Conservation (phyloP, 2,329 filamentous ascomycete species). For the Fusarium nurragi region DNA sequence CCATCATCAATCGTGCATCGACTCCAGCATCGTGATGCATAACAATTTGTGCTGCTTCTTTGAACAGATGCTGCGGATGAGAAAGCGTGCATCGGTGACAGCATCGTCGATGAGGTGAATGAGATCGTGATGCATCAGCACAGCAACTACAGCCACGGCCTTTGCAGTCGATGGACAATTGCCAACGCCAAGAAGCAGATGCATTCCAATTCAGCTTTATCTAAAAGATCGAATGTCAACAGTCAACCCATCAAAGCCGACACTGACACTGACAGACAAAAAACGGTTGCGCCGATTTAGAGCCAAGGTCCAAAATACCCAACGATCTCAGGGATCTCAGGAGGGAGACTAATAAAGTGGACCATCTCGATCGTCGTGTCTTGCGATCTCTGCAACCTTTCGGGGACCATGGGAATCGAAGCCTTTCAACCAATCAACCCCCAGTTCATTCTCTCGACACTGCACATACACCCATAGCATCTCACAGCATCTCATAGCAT, state of each 20-base stretch:
- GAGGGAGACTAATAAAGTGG: too few relatives aligned
- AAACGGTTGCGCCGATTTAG: constrained; percentile 27
- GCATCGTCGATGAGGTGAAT: constrained; percentile 3
- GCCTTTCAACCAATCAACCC: constrained; percentile 12
- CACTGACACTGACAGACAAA: background rate
- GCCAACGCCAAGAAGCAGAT: constrained; percentile 1
- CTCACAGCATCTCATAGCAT: too few relatives aligned
- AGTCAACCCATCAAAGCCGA: too few relatives aligned
- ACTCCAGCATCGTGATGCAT: constrained; percentile 22
- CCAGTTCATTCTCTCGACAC: background rate
- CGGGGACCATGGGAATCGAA: constrained; percentile 30
- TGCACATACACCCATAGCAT: constrained; percentile 17
- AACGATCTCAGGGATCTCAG: constrained; percentile 22
- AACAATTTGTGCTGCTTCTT: background rate
- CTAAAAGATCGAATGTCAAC: background rate
- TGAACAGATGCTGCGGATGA: background rate
- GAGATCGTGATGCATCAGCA: background rate
- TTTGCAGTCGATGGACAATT: constrained; percentile 1
- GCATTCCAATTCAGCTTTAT: background rate
- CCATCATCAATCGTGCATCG: constrained; percentile 14
- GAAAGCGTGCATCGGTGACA: background rate
- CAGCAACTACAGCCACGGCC: constrained; percentile 4
- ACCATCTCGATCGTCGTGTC: constrained; percentile 35
- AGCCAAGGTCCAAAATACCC: constrained; percentile 1
- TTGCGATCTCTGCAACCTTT: constrained; percentile 37